Evolutionary conservation across 257 asterid species (phyloP), one percentile per base, ranked within the genome.

Genomic region (Cordia subcordata): DNA sequence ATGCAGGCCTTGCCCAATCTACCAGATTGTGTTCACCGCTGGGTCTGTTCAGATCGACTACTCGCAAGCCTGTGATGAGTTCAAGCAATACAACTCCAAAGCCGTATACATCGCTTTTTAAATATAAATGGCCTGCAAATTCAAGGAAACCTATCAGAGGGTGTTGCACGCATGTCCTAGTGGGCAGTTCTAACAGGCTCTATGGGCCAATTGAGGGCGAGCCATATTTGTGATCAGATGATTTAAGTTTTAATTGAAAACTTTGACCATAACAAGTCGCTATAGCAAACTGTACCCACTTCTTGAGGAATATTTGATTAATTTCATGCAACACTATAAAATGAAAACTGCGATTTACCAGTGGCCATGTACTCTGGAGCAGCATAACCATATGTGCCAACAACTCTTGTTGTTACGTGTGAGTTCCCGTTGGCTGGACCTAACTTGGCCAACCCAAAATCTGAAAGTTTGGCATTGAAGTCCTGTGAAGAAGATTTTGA

Each of bases 311-410:
- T n/a, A n/a, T n/a, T n/a, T n/a, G n/a, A n/a, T n/a, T n/a, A n/a
- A n/a, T n/a, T n/a, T n/a, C n/a, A n/a, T n/a, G n/a, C n/a, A n/a
- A n/a, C n/a, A n/a, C n/a, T n/a, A n/a, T n/a, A n/a, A n/a, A n/a
- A n/a, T n/a, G n/a, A n/a, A n/a, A n/a, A n/a, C n/a, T n/a, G 54
- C 20, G 16, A 42, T 14, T 21, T 72, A 82, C 97, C 95, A 1
- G 96, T 88, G 4, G 96, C 93, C 85, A 87, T 75, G 53, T 87
- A 90, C 23, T 87, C 98, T 0, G 96, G 98, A 6, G 98, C 96
- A 8, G 95, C 95, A 22, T 91, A 91, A 1, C 98, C 98, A 6
- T 83, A 85, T 4, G 96, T 91, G 37, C 98, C 98, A 4, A 87
- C 78, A 13, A 83, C 74, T 61, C 72, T 71, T 0, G 98, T 91